Evolutionary conservation across 805 yeast genomes (phyloP).

Genomic region (Clavispora fructus): DNA sequence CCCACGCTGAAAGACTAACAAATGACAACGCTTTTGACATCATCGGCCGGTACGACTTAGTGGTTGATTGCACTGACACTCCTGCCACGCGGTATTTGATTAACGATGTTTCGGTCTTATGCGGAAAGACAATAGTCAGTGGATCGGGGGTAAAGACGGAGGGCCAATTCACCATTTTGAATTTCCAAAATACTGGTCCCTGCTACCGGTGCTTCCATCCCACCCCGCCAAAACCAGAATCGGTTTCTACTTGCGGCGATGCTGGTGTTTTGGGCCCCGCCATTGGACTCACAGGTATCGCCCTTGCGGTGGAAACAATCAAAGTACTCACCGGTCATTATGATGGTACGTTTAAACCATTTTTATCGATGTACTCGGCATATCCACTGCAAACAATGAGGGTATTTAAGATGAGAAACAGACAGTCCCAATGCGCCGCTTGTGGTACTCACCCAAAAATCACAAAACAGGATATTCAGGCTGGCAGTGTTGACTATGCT

Average conservation of each 20-base stretch:
- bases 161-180: conserved; percentile 80
- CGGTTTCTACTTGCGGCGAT: conserved; percentile 81
- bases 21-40: conserved; percentile 59
- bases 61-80: conserved; percentile 92
- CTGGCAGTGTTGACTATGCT: conserved; percentile 53
- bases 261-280: conserved; percentile 95
- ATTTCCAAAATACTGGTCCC: conserved; percentile 67
- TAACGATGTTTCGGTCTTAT: conserved; percentile 73
- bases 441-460: conserved; percentile 57
- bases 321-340: conserved; percentile 63
- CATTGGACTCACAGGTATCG: conserved; percentile 84
- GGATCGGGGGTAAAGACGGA: conserved; percentile 91
- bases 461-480: conserved; percentile 40
- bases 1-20: conserved; percentile 49
- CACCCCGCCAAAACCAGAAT: conserved; percentile 77
- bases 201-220: conserved; percentile 95
- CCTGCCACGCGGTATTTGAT: conserved; percentile 84
- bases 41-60: conserved; percentile 60
- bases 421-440: conserved; percentile 53
- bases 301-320: conserved; percentile 85
- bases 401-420: conserved; percentile 73
- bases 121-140: conserved; percentile 70
- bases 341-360: conserved; percentile 55
- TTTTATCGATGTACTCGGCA: conserved; percentile 62
- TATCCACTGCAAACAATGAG: conserved; percentile 63